A percentile compares a stretch with the other conserved stretches of the same genome.
These are phyloP conservation scores for Ricinus communis DNA, from an alignment of 345 rosid species.

Conservation along the genomic window DNA sequence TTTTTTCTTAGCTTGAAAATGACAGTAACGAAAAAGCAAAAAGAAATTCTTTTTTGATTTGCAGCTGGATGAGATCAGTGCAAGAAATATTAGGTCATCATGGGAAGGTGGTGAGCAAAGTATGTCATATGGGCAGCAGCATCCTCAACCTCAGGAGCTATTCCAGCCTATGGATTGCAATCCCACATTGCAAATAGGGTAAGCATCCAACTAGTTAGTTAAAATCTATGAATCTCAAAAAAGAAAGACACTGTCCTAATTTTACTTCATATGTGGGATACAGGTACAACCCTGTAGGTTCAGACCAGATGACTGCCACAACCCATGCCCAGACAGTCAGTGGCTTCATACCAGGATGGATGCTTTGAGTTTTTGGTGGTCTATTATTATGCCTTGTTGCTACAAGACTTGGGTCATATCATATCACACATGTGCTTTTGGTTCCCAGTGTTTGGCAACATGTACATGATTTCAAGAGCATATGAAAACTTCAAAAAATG, in stretches of 20 bases:
- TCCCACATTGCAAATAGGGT: slow-evolving; percentile 98
- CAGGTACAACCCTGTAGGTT: slow-evolving; percentile 63
- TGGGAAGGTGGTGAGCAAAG: slow-evolving; percentile 84
- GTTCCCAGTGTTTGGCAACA: slow-evolving; percentile 26
- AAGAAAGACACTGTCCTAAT: neutral
- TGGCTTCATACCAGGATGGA: slow-evolving; percentile 98
- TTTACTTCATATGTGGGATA: slow-evolving; percentile 1
- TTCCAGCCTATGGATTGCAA: slow-evolving; percentile 85
- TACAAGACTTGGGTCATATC: neutral
- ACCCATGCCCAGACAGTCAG: slow-evolving; percentile 60
- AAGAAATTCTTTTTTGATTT: neutral
- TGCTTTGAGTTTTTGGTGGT: slow-evolving; percentile 78
- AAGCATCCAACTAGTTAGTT: slow-evolving; percentile 8
- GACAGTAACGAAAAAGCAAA: too few relatives aligned
- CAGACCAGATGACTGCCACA: slow-evolving; percentile 65
- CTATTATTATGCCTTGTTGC: too few relatives aligned
- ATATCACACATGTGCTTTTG: slow-evolving; percentile 1
- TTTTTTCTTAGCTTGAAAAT: too few relatives aligned
- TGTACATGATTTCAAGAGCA: slow-evolving; percentile 40
- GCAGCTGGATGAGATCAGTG: slow-evolving; percentile 75
- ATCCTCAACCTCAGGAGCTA: slow-evolving; percentile 66
- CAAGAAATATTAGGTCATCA: slow-evolving; percentile 50
- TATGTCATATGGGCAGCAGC: slow-evolving; percentile 60
- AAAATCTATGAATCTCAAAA: neutral
- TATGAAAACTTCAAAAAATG: neutral